phyloP scores from a whole-genome alignment of 2,329 filamentous ascomycete species.

The Aspergillus sp. region DNA sequence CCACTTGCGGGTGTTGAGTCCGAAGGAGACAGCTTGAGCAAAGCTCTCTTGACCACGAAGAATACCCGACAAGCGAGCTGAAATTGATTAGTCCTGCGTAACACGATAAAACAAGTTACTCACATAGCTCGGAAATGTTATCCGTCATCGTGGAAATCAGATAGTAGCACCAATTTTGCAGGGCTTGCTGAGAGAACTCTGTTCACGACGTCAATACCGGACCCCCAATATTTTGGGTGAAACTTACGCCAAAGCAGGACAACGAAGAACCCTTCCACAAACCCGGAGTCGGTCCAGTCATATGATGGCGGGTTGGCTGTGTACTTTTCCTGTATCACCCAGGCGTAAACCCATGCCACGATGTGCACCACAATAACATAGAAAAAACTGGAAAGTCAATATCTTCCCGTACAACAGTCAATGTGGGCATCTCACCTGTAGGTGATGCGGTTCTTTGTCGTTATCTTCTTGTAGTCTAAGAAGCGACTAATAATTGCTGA shows the following conservation, averaged over 20 bases:
- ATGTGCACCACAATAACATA: conserved; percentile 48
- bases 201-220: conserved; percentile 3
- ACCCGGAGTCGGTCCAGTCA: conserved; percentile 46
- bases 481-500: conserved; percentile 47
- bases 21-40: conserved; percentile 44
- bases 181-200: conserved; percentile 49
- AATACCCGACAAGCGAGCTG: conserved; percentile 42
- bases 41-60: conserved; percentile 48
- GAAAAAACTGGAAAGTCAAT: conserved; percentile 35
- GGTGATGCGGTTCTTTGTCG: conserved; percentile 43
- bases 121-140: conserved; percentile 51
- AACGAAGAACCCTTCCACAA: conserved; percentile 50
- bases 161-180: conserved; percentile 60
- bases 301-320: conserved; percentile 40
- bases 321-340: conserved; percentile 55
- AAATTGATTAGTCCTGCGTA: conserved; percentile 5
- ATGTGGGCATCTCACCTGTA: conserved; percentile 21
- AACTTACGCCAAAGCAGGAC: conserved; percentile 46
- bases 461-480: conserved; percentile 43
- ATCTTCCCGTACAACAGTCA: background rate
- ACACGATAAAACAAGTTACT: background rate
- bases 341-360: conserved; percentile 52
- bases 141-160: conserved; percentile 56
- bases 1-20: conserved; percentile 45
- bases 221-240: background rate